Evolutionary conservation across 169 alveolate species (phyloP), one percentile per base, ranked within the genome.

Genomic region (Gregarina niphandrodes): DNA sequence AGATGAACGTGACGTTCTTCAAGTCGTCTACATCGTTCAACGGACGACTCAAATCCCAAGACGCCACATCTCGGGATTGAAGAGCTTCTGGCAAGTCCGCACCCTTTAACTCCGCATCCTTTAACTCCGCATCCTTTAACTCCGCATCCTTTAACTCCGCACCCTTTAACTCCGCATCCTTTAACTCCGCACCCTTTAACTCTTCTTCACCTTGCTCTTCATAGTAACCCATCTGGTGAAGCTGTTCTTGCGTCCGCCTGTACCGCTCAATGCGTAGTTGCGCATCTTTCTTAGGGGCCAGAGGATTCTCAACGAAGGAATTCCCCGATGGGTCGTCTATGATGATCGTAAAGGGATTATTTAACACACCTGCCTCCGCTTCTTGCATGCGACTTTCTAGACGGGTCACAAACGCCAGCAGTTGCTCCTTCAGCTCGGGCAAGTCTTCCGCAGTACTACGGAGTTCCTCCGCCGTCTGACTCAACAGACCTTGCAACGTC

Each of bases 321-420:
- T 83, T 82, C 28, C 95, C 97, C 52, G 89, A 68, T n/a, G 97
- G 97, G 48, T 87, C 97, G 49, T 87, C 88, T 21, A 87, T 35
- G 15, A 61, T 64, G 48, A 84, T 44, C 20, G n/a, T n/a, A n/a
- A n/a, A n/a, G n/a, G n/a, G n/a, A n/a, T n/a, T n/a, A n/a, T n/a
- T n/a, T n/a, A n/a, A n/a, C n/a, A n/a, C n/a, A n/a, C n/a, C n/a
- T n/a, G n/a, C n/a, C n/a, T n/a, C n/a, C n/a, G n/a, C n/a, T n/a
- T n/a, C n/a, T n/a, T n/a, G n/a, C n/a, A n/a, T n/a, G n/a, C n/a
- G n/a, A n/a, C n/a, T n/a, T n/a, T n/a, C n/a, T n/a, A n/a, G n/a
- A n/a, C n/a, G n/a, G n/a, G n/a, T n/a, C n/a, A n/a, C n/a, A n/a
- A n/a, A n/a, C n/a, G n/a, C n/a, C n/a, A n/a, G n/a, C n/a, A n/a